phyloP scores from a whole-genome alignment of 1,284 basidiomycete species.

The Irpex sp. region DNA sequence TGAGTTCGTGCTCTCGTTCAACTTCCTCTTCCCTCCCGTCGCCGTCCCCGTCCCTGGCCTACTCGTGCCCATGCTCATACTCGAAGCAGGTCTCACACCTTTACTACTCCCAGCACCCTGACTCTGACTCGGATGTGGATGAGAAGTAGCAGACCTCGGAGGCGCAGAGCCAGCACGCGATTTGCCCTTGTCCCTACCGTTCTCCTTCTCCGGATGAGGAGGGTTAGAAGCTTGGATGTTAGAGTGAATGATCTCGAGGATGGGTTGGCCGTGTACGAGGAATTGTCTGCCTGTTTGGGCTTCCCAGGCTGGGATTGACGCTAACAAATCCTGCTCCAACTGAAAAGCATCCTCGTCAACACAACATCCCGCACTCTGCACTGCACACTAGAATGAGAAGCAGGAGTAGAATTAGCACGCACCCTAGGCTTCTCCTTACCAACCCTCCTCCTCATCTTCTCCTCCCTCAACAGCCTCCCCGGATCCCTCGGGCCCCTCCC shows the following conservation, averaged over 20 bases:
- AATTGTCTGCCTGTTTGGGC: conserved; percentile 74
- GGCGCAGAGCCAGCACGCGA: too few relatives aligned
- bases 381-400: too few relatives aligned
- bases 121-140: too few relatives aligned
- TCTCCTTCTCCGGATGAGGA: conserved; percentile 61
- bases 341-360: conserved; percentile 27
- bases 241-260: conserved; percentile 67
- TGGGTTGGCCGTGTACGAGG: conserved; percentile 82
- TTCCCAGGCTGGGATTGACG: conserved; percentile 87
- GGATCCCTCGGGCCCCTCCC: conserved; percentile 79
- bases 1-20: not conserved
- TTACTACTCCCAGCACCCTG: too few relatives aligned
- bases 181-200: conserved; percentile 43
- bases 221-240: conserved; percentile 40
- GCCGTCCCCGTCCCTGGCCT: not conserved
- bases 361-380: too few relatives aligned
- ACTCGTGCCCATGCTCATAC: not conserved
- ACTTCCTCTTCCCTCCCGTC: not conserved
- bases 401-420: too few relatives aligned
- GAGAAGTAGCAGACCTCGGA: too few relatives aligned
- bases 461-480: conserved; percentile 82
- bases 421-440: conserved; percentile 73
- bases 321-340: conserved; percentile 87
- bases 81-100: conserved; percentile 33
- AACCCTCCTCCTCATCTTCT: conserved; percentile 98